Evolutionary conservation across 805 yeast species (phyloP), one percentile per base, ranked within the genome.

Genomic region (Millerozyma acaciae): DNA sequence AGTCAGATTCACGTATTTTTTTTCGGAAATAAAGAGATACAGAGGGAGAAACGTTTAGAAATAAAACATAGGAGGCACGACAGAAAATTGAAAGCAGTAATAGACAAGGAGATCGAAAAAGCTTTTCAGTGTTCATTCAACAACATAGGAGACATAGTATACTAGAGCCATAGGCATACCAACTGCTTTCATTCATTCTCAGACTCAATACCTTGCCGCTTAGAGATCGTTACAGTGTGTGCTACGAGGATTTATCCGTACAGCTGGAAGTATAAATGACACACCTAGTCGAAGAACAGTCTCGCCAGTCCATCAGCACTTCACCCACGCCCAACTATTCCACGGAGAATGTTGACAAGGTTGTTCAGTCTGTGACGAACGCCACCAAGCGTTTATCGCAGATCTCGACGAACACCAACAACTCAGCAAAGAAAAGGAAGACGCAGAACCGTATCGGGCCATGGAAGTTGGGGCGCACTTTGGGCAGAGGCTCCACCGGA

Each of bases 401-500:
- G 48, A 52, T 70, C 48, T 51, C 71, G 26, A 65, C 75, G 32
- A 58, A 55, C 40, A 66, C 73, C 15, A 60, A 56, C 40, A 61
- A 52, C 45, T 65, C 61, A 9, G 55, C 55, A 34, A 60, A 63
- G 56, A 75, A 50, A 58, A 67, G 70, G 28, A 57, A 63, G 38
- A 45, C 45, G 38, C 78, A 73, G 46, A 72, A 73, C 43, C 71
- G 77, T 45, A 80, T 93, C 28, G 98, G 98, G 2, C 97, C 98
- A 2, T 93, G 98, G 98, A 84, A 87, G 53, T 67, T 93, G 22
- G 97, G 97, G 18, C 75, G 90, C 45, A 93, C 98, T 2, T 66
- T 93, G 32, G 98, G 98, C 16, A 73, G 94, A 38, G 98, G 98
- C n/a, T 84, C 95, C 9, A 86, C 96, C 1, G 97, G 98, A 16